Evolutionary conservation across 2,329 filamentous ascomycete genomes (phyloP).

Genomic region (Thielaviopsis cerberus): DNA sequence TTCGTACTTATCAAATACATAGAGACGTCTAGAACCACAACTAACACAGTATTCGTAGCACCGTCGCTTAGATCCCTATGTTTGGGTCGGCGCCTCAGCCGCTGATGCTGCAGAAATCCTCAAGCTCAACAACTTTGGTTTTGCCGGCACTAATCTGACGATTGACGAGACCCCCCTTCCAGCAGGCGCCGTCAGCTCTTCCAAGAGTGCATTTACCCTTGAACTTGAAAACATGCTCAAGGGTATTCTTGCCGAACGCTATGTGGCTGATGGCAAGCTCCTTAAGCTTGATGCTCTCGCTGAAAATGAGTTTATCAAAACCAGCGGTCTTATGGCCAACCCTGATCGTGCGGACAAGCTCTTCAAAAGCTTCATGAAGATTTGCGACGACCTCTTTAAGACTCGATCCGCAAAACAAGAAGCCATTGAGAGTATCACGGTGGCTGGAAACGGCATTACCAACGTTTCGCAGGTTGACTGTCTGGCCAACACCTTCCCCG

Average conservation of each 20-base stretch:
- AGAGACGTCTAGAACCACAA: constrained; percentile 24
- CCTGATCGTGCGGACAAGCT: constrained; percentile 63
- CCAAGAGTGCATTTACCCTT: constrained; percentile 31
- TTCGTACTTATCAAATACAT: neutral
- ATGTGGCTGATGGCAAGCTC: constrained; percentile 51
- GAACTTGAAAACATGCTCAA: constrained; percentile 53
- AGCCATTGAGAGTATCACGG: constrained; percentile 62
- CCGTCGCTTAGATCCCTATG: constrained; percentile 45
- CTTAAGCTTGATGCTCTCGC: constrained; percentile 67
- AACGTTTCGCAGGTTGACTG: constrained; percentile 55
- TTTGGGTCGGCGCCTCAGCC: constrained; percentile 47
- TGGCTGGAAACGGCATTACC: constrained; percentile 62
- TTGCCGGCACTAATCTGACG: constrained; percentile 43
- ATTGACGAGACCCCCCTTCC: constrained; percentile 2
- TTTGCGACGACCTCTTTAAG: constrained; percentile 64
- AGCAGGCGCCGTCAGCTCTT: neutral
- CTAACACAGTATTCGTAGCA: constrained; percentile 51
- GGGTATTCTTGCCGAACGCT: constrained; percentile 54
- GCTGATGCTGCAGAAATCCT: constrained; percentile 45
- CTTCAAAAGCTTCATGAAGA: constrained; percentile 77
- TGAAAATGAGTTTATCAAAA: constrained; percentile 50
- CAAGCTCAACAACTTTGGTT: constrained; percentile 49
- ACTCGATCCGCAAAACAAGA: constrained; percentile 53
- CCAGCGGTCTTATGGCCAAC: constrained; percentile 57
- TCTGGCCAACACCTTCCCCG: constrained; percentile 62